A percentile compares a stretch with the other conserved stretches of the same genome.
These are phyloP conservation scores for Harrya chromipes DNA, from an alignment of 768 basidiomycete species.

Conservation along the genomic window DNA sequence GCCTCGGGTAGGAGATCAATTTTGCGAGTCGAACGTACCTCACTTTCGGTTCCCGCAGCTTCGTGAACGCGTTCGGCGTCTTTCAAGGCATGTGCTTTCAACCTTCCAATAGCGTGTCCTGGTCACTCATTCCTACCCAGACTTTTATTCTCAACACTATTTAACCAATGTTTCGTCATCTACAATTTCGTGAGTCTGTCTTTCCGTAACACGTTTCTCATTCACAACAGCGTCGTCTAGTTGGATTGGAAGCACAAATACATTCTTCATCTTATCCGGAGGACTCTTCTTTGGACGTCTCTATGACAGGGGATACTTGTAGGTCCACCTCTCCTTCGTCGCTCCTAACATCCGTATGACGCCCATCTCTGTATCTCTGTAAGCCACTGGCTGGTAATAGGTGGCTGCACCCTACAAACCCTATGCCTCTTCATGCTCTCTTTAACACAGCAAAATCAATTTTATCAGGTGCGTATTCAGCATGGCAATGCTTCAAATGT, in stretches of 20 bases:
- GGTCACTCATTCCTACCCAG: constrained; percentile 18
- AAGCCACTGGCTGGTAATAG: constrained; percentile 44
- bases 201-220: not conserved
- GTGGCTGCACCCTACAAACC: constrained; percentile 42
- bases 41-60: constrained; percentile 16
- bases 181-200: constrained; percentile 31
- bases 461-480: constrained; percentile 34
- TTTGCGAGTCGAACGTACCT: not conserved
- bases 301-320: constrained; percentile 53
- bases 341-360: not conserved
- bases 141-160: constrained; percentile 38
- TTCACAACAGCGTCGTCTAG: constrained; percentile 13
- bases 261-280: constrained; percentile 41
- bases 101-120: not conserved
- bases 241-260: constrained; percentile 49
- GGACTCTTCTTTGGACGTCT: constrained; percentile 48
- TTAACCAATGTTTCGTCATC: constrained; percentile 36
- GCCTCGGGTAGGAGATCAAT: constrained; percentile 30
- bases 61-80: constrained; percentile 37
- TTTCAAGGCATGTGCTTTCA: constrained; percentile 33
- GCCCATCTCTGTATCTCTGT: not conserved
- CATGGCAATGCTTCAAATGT: constrained; percentile 12
- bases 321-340: constrained; percentile 4
- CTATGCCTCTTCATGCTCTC: constrained; percentile 45
- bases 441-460: constrained; percentile 34